Evolutionary conservation across 1,139 yeast genomes (phyloP), one percentile per base, ranked within the genome.

Genomic region (Geotrichum carabidarum): DNA sequence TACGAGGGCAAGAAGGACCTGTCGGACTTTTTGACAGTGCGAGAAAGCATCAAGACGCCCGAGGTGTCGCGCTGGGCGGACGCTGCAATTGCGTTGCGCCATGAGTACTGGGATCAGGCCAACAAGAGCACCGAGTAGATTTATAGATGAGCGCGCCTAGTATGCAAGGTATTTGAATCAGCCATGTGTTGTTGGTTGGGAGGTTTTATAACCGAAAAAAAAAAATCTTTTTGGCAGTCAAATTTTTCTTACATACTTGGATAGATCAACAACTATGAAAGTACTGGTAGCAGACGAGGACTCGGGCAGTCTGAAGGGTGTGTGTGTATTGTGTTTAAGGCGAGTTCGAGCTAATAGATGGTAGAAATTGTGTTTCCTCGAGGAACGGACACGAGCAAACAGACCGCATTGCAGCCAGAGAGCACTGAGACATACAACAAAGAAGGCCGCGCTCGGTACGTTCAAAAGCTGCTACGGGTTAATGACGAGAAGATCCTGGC

Each of bases 61-160:
- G 95, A 87, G 68, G 83, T 91, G 45, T 78, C 80, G 47, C 76
- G 74, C 27, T 81, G 95, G 79, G 84, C 89, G 41, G 84, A 84
- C 62, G 86, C 80, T 56, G 73, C 89, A 31, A 68, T 88, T 55
- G 68, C 70, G 15, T 80, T 83, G 66, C 80, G 96, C 65, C 70
- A 68, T 12, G 73, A 61, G 12, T 80, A 71, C 41, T 45, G 49
- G 49, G 34, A 34, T 11, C 46, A 43, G 36, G 30, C 46, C 2
- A 22, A 15, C 5, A 7, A 22, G 15, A 22, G 30, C 8, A 43
- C 8, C 35, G 11, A 43, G 18, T 43, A 27, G 17, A 27, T 17
- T 14, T 14, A 41, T 41, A 41, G 44, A 9, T 18, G 9, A 5
- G 3, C 5, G 27, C 5, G 27, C 27, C 27, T 22, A 22, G 14